These are phyloP conservation scores for Colletotrichum phormii DNA, from an alignment of 2,329 filamentous ascomycete species.

Conservation along the genomic window DNA sequence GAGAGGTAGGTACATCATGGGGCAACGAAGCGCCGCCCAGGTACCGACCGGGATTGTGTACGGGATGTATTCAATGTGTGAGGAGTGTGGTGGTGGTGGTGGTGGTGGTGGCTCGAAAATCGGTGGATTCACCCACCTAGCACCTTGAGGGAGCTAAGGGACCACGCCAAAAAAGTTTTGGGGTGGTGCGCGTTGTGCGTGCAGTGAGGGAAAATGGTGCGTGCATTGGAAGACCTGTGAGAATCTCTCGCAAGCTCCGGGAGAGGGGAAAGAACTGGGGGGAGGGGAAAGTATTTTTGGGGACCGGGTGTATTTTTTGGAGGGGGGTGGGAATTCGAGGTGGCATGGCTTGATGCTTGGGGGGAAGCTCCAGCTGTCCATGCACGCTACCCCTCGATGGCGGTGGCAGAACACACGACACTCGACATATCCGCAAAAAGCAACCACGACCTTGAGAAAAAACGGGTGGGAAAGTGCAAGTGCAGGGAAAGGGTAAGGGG, in stretches of 20 bases:
- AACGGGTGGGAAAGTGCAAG: background rate
- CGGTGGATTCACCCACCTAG: slow-evolving; percentile 19
- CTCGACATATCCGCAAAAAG: background rate
- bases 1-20: slow-evolving; percentile 30
- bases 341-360: background rate
- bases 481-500: background rate
- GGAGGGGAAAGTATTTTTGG: slow-evolving; percentile 1
- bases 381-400: background rate
- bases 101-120: slow-evolving; percentile 14
- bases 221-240: slow-evolving; percentile 30
- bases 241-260: slow-evolving; percentile 18
- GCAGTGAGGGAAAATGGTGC: slow-evolving; percentile 9
- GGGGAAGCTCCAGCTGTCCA: background rate
- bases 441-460: background rate
- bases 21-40: slow-evolving; percentile 14
- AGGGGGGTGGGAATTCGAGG: background rate
- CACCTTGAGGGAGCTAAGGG: slow-evolving; percentile 34
- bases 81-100: background rate
- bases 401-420: background rate
- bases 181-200: slow-evolving; percentile 7
- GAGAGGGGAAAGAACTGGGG: background rate
- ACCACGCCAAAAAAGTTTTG: slow-evolving; percentile 38
- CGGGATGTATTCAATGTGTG: too few relatives aligned
- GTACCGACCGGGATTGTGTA: slow-evolving; percentile 21
- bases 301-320: background rate